phyloP scores from a whole-genome alignment of 2,329 filamentous ascomycete genomes.

The Pyrenophora graminea region DNA sequence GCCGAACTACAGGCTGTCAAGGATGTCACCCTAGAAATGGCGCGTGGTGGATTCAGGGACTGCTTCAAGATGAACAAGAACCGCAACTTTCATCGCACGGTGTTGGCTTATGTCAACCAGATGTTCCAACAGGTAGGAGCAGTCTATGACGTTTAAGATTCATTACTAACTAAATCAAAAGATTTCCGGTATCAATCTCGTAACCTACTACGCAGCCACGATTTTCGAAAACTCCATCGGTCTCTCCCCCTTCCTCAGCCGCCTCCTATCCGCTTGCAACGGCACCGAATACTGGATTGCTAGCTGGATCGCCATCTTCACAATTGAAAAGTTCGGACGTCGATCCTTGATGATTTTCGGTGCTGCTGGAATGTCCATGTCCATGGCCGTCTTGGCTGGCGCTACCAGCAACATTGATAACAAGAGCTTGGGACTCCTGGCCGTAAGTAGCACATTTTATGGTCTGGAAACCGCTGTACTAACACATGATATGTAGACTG shows the following conservation, averaged over 20 bases:
- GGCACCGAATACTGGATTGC: slow-evolving; percentile 50
- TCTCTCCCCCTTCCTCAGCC: slow-evolving; percentile 40
- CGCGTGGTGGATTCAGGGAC: slow-evolving; percentile 57
- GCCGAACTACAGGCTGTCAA: slow-evolving; percentile 44
- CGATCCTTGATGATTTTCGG: slow-evolving; percentile 47
- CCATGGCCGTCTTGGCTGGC: slow-evolving; percentile 43
- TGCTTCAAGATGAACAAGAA: slow-evolving; percentile 61
- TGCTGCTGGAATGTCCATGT: slow-evolving; percentile 41
- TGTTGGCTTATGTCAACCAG: slow-evolving; percentile 51
- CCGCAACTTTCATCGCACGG: slow-evolving; percentile 51
- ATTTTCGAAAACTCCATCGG: slow-evolving; percentile 51
- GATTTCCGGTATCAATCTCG: slow-evolving; percentile 44
- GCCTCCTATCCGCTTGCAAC: slow-evolving; percentile 47
- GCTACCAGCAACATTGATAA: slow-evolving; percentile 35
- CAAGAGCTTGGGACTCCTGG: slow-evolving; percentile 42
- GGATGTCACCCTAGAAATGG: slow-evolving; percentile 46
- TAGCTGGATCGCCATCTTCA: slow-evolving; percentile 49
- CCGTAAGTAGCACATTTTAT: slow-evolving; percentile 53
- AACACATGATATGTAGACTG: slow-evolving; percentile 37
- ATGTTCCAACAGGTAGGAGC: slow-evolving; percentile 51
- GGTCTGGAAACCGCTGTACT: not conserved
- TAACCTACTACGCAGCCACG: slow-evolving; percentile 51
- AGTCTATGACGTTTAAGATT: no score
- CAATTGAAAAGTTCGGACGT: slow-evolving; percentile 47
- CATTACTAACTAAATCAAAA: slow-evolving; percentile 41